phyloP scores from a whole-genome alignment of 139 green algal species.

The Chlamydomonas schloesseri region DNA sequence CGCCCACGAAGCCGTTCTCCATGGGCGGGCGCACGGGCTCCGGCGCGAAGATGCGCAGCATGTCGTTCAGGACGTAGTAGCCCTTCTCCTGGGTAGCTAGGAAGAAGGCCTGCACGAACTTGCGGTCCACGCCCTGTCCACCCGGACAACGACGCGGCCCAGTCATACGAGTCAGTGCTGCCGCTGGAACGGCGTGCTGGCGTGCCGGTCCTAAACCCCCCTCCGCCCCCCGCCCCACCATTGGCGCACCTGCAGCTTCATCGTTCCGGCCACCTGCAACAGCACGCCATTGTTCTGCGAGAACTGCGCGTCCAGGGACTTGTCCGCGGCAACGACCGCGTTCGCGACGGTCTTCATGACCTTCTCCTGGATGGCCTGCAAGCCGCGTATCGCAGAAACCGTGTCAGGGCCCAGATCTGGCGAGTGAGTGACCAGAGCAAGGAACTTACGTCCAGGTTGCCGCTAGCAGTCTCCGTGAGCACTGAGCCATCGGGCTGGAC shows the following conservation, averaged over 20 bases:
- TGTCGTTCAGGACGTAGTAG: conserved; percentile 94
- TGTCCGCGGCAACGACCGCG: conserved; percentile 67
- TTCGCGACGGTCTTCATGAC: conserved; percentile 68
- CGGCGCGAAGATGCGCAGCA: conserved; percentile 79
- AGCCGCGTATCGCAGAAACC: neutral
- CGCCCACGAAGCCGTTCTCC: conserved; percentile 35
- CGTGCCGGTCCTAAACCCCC: too few species aligned
- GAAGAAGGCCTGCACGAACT: conserved; percentile 94
- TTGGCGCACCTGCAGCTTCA: conserved; percentile 61
- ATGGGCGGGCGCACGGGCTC: neutral
- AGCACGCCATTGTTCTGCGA: conserved; percentile 80
- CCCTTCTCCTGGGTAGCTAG: conserved; percentile 90
- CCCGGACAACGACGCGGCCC: too few species aligned
- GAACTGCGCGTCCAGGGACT: conserved; percentile 86
- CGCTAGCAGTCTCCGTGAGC: conserved; percentile 7
- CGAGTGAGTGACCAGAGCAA: neutral
- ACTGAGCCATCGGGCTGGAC: conserved; percentile 51
- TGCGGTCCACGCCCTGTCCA: conserved; percentile 58
- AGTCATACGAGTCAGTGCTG: too few species aligned
- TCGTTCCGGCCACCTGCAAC: conserved; percentile 81
- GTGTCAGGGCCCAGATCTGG: neutral
- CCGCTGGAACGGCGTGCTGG: too few species aligned
- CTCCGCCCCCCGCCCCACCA: too few species aligned
- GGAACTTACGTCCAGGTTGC: conserved; percentile 7
- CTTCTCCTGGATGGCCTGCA: conserved; percentile 86